Conservation (phyloP, 495 filamentous ascomycete species). For the Penicillium lagena region DNA sequence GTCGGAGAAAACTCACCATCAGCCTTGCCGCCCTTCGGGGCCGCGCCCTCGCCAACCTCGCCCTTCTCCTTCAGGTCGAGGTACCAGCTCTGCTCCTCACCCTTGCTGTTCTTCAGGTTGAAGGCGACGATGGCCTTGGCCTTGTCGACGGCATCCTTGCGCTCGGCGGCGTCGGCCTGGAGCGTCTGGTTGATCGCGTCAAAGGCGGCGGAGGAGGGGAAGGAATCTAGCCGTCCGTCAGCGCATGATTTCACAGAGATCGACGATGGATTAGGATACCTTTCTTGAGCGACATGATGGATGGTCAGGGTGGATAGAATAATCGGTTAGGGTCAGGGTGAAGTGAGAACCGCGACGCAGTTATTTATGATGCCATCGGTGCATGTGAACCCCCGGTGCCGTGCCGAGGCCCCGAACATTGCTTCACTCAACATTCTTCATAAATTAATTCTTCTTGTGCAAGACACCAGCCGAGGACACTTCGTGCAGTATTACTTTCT, state of each 20-base stretch:
- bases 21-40: slow-evolving; percentile 64
- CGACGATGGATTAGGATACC: slow-evolving; percentile 40
- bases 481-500: background rate
- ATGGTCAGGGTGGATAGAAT: background rate
- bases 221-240: slow-evolving; percentile 53
- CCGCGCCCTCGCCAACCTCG: slow-evolving; percentile 66
- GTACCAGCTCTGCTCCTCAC: slow-evolving; percentile 78
- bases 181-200: slow-evolving; percentile 79
- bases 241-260: slow-evolving; percentile 1
- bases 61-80: slow-evolving; percentile 93
- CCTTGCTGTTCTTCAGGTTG: slow-evolving; percentile 78
- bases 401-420: slow-evolving; percentile 14
- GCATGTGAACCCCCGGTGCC: slow-evolving; percentile 14
- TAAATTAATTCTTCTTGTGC: background rate
- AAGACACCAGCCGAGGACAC: no score
- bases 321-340: background rate
- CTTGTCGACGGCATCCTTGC: slow-evolving; percentile 81
- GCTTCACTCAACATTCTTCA: slow-evolving; percentile 3
- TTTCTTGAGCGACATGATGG: slow-evolving; percentile 77
- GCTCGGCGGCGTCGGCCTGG: slow-evolving; percentile 59
- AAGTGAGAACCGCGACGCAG: background rate
- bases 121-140: slow-evolving; percentile 87
- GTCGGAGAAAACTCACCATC: slow-evolving; percentile 53
- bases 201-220: slow-evolving; percentile 88
- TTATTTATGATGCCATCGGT: slow-evolving; percentile 5